Evolutionary conservation across 2,329 filamentous ascomycete species (phyloP), one percentile per base, ranked within the genome.

Genomic region (Tolypocladium endophyticum): DNA sequence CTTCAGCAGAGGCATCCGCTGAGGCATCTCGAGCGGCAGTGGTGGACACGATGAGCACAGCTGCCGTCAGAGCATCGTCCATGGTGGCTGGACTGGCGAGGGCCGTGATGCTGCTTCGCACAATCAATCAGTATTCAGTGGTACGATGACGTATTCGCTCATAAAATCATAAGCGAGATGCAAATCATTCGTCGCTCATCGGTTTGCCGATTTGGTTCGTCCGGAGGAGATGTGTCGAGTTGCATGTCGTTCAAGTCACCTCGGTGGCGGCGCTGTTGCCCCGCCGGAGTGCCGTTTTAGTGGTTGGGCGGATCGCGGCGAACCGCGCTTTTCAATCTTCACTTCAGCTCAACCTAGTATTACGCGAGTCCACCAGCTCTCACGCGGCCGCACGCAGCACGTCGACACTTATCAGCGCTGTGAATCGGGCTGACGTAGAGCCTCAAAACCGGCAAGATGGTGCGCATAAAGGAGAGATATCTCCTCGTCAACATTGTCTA

Each of bases 391-490:
- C 47, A 52, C 47, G 25, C 5, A 28, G 18, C 28, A 33, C 47
- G 28, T 36, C 28, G 0, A 4, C 3, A 9, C 50, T 2, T 20
- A 4, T 7, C 9, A 11, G 30, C 50, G 30, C 20, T n/a, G 18
- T 53, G 23, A 35, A 18, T 30, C 3, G 30, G 30, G 20, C 11
- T 12, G 30, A 3, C n/a, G 4, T 2, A 35, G 25, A n/a, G 28
- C 47, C 7, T 5, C 25, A 9, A n/a, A n/a, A 23, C 36, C 25
- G 6, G 20, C 36, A 56, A 6, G 7, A 97, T 99, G 94, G 94
- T 99, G 61, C 90, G 94, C 70, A 85, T 97, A 66, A 99, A 99
- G 76, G 89, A 96, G 74, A 87, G 94, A 68, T 99, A 99, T 73
- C 83, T 99, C 23, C 85, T 97, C n/a, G 85, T 97, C 63, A 90